These are phyloP conservation scores for Dactylella cylindrospora DNA, from an alignment of 2,329 filamentous ascomycete genomes.

Conservation along the genomic window DNA sequence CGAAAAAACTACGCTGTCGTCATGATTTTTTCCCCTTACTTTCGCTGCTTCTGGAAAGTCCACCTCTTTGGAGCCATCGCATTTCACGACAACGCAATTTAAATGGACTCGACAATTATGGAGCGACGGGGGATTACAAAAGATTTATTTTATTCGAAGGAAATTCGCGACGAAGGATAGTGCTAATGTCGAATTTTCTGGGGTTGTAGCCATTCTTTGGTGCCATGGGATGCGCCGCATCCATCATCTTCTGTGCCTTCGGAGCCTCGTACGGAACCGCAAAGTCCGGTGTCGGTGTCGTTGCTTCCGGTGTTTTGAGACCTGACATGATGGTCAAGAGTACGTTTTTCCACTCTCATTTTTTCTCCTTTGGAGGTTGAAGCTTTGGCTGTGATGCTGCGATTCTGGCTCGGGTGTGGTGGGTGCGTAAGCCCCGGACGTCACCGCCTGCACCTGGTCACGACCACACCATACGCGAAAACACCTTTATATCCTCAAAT, in stretches of 20 bases:
- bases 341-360: constrained; percentile 60
- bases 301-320: constrained; percentile 95
- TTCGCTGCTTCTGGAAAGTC: constrained; percentile 38
- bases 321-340: constrained; percentile 99
- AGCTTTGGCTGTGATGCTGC: constrained; percentile 1
- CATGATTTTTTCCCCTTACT: too few species aligned
- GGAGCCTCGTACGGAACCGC: constrained; percentile 97
- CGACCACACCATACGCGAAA: constrained; percentile 2
- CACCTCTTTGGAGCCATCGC: constrained; percentile 26
- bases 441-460: constrained; percentile 10
- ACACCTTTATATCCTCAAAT: constrained; percentile 1
- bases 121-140: constrained; percentile 1
- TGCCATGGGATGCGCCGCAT: constrained; percentile 92
- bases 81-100: background rate
- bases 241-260: constrained; percentile 95
- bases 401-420: constrained; percentile 1
- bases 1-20: constrained; percentile 49
- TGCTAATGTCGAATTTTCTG: constrained; percentile 49
- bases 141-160: background rate
- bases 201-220: constrained; percentile 76
- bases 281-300: constrained; percentile 98
- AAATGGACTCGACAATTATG: background rate
- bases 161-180: constrained; percentile 19
- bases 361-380: background rate
- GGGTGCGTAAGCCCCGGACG: constrained; percentile 38